Percentiles rank a stretch among this genome's conserved stretches.
These are phyloP conservation scores for Fusarium siculi DNA, from an alignment of 2,329 filamentous ascomycete species.

Conservation along the genomic window DNA sequence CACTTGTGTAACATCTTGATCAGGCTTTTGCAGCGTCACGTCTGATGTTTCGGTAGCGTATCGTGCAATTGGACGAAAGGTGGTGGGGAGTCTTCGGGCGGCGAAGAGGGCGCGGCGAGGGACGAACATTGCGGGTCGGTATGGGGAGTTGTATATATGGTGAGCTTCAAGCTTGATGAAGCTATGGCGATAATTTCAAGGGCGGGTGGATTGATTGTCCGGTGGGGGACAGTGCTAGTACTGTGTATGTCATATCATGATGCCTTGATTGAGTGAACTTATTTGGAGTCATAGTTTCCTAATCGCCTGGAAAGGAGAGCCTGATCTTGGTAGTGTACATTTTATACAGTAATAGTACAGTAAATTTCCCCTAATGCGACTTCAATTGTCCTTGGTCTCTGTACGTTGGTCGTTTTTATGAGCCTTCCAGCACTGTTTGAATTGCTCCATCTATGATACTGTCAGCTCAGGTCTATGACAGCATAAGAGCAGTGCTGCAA, in stretches of 20 bases:
- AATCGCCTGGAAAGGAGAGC: neutral
- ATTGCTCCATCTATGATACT: slow-evolving; percentile 80
- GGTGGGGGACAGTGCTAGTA: slow-evolving; percentile 14
- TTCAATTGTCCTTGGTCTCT: slow-evolving; percentile 72
- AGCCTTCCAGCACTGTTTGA: slow-evolving; percentile 90
- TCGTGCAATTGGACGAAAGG: slow-evolving; percentile 34
- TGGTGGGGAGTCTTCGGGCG: slow-evolving; percentile 29
- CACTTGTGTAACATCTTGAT: slow-evolving; percentile 19
- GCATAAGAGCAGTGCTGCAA: neutral
- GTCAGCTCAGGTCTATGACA: slow-evolving; percentile 20
- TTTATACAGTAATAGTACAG: neutral
- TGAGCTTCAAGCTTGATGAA: neutral
- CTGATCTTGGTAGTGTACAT: neutral
- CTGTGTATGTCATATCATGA: slow-evolving; percentile 13
- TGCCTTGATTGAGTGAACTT: slow-evolving; percentile 6
- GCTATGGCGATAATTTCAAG: slow-evolving; percentile 17
- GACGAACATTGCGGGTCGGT: slow-evolving; percentile 42
- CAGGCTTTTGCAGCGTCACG: slow-evolving; percentile 24
- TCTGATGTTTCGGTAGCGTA: slow-evolving; percentile 41
- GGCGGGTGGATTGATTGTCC: slow-evolving; percentile 34
- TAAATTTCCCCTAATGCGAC: neutral
- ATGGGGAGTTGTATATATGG: neutral
- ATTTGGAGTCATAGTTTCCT: neutral
- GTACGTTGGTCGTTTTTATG: slow-evolving; percentile 90
- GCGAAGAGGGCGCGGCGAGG: slow-evolving; percentile 38